Conservation (phyloP, 2,329 filamentous ascomycete genomes). For the Leptographium wingfieldii region DNA sequence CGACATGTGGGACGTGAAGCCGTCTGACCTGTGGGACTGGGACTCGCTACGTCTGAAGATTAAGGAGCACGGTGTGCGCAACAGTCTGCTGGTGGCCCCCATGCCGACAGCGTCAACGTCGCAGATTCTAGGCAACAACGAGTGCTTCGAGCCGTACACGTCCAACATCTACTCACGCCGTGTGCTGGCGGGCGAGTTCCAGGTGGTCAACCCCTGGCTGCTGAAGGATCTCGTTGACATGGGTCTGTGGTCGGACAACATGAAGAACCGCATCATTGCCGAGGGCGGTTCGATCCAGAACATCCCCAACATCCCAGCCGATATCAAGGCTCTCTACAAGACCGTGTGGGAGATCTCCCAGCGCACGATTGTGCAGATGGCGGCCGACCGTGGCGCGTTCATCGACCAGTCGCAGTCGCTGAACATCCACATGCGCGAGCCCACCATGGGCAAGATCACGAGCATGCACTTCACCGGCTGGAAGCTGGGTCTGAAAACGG, state of each 20-base stretch:
- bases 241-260: constrained; percentile 96
- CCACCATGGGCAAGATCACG: constrained; percentile 99
- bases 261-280: constrained; percentile 99
- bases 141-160: constrained; percentile 99
- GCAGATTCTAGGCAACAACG: constrained; percentile 97
- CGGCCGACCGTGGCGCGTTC: constrained; percentile 93
- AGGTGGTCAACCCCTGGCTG: constrained; percentile 98
- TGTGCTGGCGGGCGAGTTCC: constrained; percentile 96
- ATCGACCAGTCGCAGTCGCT: constrained; percentile 98
- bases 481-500: constrained; percentile 98
- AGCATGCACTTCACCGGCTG: constrained; percentile 99
- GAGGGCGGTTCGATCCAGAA: constrained; percentile 93
- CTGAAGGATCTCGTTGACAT: constrained; percentile 97
- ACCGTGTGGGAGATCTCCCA: constrained; percentile 99
- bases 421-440: constrained; percentile 99
- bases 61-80: constrained; percentile 84
- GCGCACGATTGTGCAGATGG: constrained; percentile 91
- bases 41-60: constrained; percentile 77
- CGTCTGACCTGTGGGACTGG: constrained; percentile 96
- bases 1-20: constrained; percentile 96
- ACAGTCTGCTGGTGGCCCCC: constrained; percentile 86
- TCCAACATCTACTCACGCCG: constrained; percentile 99
- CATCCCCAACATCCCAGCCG: constrained; percentile 89
- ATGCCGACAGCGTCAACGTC: constrained; percentile 98
- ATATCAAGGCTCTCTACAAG: constrained; percentile 97